Evolutionary conservation across 1,284 basidiomycete genomes (phyloP).

Genomic region (Pseudozyma tsukubaensis): DNA sequence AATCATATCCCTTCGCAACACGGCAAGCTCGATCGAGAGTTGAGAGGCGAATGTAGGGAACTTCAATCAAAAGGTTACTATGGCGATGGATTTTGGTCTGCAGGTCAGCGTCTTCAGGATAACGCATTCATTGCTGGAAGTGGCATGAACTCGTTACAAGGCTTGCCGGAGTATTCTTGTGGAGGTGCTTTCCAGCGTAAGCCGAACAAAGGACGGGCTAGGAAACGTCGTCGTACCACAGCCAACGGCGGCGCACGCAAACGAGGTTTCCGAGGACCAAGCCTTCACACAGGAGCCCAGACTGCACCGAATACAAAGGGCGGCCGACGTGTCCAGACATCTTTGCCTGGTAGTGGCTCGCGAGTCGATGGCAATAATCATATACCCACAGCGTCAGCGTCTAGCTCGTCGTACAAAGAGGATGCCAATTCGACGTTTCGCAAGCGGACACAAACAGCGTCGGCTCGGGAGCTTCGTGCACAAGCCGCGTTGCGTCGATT

Average conservation of each 20-base stretch:
- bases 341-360: slow-evolving; percentile 43
- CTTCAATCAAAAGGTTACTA: slow-evolving; percentile 56
- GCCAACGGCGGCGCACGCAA: slow-evolving; percentile 16
- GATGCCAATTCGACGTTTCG: slow-evolving; percentile 59
- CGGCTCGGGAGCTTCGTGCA: slow-evolving; percentile 44
- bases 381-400: slow-evolving; percentile 41
- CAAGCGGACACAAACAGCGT: slow-evolving; percentile 40
- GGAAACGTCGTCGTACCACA: slow-evolving; percentile 21
- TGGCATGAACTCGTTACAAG: slow-evolving; percentile 37
- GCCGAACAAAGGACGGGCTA: slow-evolving; percentile 20
- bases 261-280: slow-evolving; percentile 45
- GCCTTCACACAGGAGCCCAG: slow-evolving; percentile 58
- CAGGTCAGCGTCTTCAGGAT: slow-evolving; percentile 47
- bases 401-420: slow-evolving; percentile 37
- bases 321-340: slow-evolving; percentile 26
- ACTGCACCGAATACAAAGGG: slow-evolving; percentile 50
- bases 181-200: slow-evolving; percentile 52
- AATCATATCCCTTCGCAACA: slow-evolving; percentile 59
- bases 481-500: slow-evolving; percentile 45
- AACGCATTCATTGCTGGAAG: slow-evolving; percentile 42
- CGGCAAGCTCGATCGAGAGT: slow-evolving; percentile 49
- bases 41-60: slow-evolving; percentile 39
- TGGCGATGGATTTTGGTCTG: slow-evolving; percentile 61
- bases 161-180: slow-evolving; percentile 54
- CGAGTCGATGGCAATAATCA: slow-evolving; percentile 54